Percentiles rank a stretch among this genome's conserved stretches.
Conservation (phyloP, 2,329 filamentous ascomycete genomes). For the Xylariaceae sp. region DNA sequence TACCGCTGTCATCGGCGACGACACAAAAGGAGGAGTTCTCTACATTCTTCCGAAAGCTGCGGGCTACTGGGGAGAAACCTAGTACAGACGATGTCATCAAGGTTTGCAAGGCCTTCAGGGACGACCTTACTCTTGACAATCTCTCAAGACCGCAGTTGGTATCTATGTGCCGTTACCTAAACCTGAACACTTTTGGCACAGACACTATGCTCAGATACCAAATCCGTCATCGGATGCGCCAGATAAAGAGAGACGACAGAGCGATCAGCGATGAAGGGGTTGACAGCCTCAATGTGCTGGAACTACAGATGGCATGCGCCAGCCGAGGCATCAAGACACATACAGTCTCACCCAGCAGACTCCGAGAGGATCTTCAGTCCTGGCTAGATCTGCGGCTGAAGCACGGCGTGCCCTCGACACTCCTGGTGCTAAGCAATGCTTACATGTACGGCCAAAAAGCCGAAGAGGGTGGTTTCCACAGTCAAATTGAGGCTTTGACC, state of each 20-base stretch:
- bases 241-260: conserved; percentile 97
- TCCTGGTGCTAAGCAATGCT: conserved; percentile 94
- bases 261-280: conserved; percentile 95
- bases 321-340: conserved; percentile 92
- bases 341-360: conserved; percentile 84
- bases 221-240: conserved; percentile 95
- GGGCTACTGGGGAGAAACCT: conserved; percentile 87
- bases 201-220: conserved; percentile 98
- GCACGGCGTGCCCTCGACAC: conserved; percentile 93
- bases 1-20: conserved; percentile 82
- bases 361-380: conserved; percentile 87
- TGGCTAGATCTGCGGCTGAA: conserved; percentile 94
- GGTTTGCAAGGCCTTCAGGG: conserved; percentile 98
- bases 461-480: conserved; percentile 83
- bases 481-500: conserved; percentile 90
- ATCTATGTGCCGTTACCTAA: conserved; percentile 98
- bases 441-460: conserved; percentile 86
- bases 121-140: conserved; percentile 96
- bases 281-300: conserved; percentile 87
- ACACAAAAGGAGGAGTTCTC: conserved; percentile 92
- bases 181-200: conserved; percentile 94
- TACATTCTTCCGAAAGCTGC: conserved; percentile 96
- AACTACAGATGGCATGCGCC: conserved; percentile 90
- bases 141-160: conserved; percentile 93
- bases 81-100: conserved; percentile 93